Base-by-base conservation (phyloP, 2,329 filamentous ascomycete genomes). In the Fusarium transvaalense region DNA sequence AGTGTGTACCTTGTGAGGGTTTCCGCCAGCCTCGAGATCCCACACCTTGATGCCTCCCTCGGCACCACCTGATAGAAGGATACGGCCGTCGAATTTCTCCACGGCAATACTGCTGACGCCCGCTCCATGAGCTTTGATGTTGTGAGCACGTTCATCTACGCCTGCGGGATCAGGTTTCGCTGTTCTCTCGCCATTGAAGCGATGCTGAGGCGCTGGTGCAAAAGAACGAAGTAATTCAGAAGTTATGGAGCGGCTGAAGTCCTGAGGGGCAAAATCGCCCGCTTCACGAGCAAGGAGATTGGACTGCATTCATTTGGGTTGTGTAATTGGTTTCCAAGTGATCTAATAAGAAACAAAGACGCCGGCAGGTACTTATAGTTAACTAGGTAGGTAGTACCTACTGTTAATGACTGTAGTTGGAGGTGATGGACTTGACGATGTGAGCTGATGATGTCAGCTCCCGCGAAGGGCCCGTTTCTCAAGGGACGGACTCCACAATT, bases 31-130 rank as follows among this genome's bases (percentile, higher is more conserved):
- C 74, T 97, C 92, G 9, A 97, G 86, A 79, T 97, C 91, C 94
- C 94, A 97, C 45, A 97, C 81, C 70, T 90, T 92, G 74, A 97
- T 88, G 1, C 91, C 92, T 12, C 92, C 92, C 76, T 97, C 93
- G 6, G 92, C 91, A 31, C 94, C 94, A 6, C 93, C 95, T 1
- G 94, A 97, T 3, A 97, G 80, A 66, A 97, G 85, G 69, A 92
- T 91, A 72, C 77, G 76, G 5, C 92, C 93, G 66, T 96, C 92
- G 74, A 96, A 93, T 50, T 89, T 88, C 74, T 97, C 94, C 38
- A 97, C 85, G 0, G 91, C 89, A 39, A 97, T 82, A 38, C 91
- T 88, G 75, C 91, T 96, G 37, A 94, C 92, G 15, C 94, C 94
- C 6, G 92, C 87, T 55, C 88, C 86, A 78, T 97, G 94, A 2